Conservation (phyloP, 2,329 filamentous ascomycete species). For the Talaromyces verruculosus region DNA sequence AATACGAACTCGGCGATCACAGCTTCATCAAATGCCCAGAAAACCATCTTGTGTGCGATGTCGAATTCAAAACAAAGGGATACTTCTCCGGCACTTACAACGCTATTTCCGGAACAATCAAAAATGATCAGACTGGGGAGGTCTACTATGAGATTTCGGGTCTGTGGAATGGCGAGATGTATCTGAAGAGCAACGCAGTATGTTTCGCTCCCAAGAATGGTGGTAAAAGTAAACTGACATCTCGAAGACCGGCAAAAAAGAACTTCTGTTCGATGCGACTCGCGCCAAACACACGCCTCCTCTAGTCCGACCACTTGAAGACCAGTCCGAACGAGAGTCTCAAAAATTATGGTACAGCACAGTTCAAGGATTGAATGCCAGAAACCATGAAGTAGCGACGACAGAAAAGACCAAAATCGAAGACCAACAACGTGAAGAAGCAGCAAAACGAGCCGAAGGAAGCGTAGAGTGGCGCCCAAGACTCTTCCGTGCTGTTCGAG, state of each 20-base stretch:
- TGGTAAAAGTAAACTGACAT: neutral
- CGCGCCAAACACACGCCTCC: slow-evolving; percentile 75
- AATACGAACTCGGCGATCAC: slow-evolving; percentile 96
- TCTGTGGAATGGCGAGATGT: slow-evolving; percentile 94
- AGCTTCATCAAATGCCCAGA: slow-evolving; percentile 91
- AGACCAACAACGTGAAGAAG: slow-evolving; percentile 85
- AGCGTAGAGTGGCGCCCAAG: slow-evolving; percentile 84
- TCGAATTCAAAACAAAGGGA: slow-evolving; percentile 98
- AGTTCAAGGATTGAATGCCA: slow-evolving; percentile 74
- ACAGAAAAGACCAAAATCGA: slow-evolving; percentile 97
- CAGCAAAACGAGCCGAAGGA: slow-evolving; percentile 73
- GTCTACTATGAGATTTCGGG: slow-evolving; percentile 88
- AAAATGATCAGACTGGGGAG: slow-evolving; percentile 82
- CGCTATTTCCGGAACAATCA: slow-evolving; percentile 88
- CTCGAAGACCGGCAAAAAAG: slow-evolving; percentile 77
- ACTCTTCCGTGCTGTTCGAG: slow-evolving; percentile 74
- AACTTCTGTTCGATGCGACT: slow-evolving; percentile 84
- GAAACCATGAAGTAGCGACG: slow-evolving; percentile 85
- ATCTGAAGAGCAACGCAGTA: slow-evolving; percentile 77
- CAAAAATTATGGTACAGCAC: slow-evolving; percentile 84
- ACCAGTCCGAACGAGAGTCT: slow-evolving; percentile 88
- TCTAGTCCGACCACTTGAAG: slow-evolving; percentile 70
- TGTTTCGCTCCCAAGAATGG: slow-evolving; percentile 30
- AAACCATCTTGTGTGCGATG: slow-evolving; percentile 78
- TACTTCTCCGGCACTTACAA: slow-evolving; percentile 97